phyloP scores from a whole-genome alignment of 495 filamentous ascomycete species.

The Daldinia bambusicola region DNA sequence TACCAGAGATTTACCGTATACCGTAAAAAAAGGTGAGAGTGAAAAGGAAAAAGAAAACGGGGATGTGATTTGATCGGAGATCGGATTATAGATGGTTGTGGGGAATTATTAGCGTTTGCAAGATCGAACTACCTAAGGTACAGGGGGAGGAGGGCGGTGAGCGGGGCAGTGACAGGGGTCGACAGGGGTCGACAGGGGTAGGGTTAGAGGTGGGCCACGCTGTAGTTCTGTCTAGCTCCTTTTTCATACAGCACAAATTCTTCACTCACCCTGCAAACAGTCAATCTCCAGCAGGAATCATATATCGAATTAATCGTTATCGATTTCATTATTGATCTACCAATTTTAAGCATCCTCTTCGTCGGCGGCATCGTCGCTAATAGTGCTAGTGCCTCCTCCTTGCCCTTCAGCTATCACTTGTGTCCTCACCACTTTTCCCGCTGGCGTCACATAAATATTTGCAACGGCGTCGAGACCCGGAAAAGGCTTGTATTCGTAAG shows the following conservation, averaged over 20 bases:
- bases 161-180: too few species aligned
- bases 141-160: too few species aligned
- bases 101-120: neutral
- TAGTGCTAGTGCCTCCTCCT: slow-evolving; percentile 61
- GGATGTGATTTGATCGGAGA: neutral
- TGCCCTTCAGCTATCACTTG: slow-evolving; percentile 61
- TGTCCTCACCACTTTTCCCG: slow-evolving; percentile 59
- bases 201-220: too few species aligned
- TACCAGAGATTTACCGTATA: neutral
- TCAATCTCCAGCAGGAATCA: neutral
- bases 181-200: too few species aligned
- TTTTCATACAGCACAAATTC: too few species aligned
- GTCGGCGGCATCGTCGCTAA: slow-evolving; percentile 54
- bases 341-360: slow-evolving; percentile 10
- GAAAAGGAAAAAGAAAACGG: neutral
- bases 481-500: slow-evolving; percentile 65
- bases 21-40: neutral
- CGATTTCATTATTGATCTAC: neutral
- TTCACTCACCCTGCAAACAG: too few species aligned
- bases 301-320: neutral
- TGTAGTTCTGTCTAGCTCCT: too few species aligned
- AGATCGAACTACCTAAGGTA: neutral
- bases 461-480: slow-evolving; percentile 58
- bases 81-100: neutral
- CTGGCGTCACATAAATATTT: slow-evolving; percentile 59